Percentiles rank a stretch among this genome's conserved stretches.
Conservation (phyloP, 495 filamentous ascomycete genomes). For the Neurospora sp. region DNA sequence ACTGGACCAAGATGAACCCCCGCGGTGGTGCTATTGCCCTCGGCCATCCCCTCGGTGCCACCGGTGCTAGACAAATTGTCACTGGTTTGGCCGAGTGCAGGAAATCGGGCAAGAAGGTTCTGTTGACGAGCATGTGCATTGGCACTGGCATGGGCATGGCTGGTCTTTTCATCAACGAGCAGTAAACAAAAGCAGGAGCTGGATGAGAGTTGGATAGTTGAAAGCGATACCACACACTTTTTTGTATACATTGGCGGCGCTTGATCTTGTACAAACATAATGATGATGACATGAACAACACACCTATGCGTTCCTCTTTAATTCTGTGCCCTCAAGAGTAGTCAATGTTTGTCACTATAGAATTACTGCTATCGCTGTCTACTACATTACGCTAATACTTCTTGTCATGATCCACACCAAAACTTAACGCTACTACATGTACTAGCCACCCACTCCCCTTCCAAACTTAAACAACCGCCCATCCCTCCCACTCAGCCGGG, state of each 20-base stretch:
- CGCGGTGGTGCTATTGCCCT: slow-evolving; percentile 71
- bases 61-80: slow-evolving; percentile 70
- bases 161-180: slow-evolving; percentile 74
- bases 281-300: not conserved
- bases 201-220: not conserved
- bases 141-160: slow-evolving; percentile 78
- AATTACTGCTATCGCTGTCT: not conserved
- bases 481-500: not conserved
- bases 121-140: slow-evolving; percentile 83
- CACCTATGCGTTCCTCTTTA: not conserved
- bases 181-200: slow-evolving; percentile 17
- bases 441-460: not conserved
- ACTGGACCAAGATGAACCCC: slow-evolving; percentile 80
- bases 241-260: not conserved
- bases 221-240: not conserved
- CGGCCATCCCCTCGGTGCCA: slow-evolving; percentile 74
- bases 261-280: not conserved
- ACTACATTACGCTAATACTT: not conserved
- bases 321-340: not conserved
- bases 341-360: not conserved
- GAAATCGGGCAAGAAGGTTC: slow-evolving; percentile 68
- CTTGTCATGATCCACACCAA: not conserved
- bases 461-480: not conserved
- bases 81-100: slow-evolving; percentile 76
- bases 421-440: not conserved